These are phyloP conservation scores for Cinchona pubescens DNA, from an alignment of 257 asterid species.

Conservation along the genomic window DNA sequence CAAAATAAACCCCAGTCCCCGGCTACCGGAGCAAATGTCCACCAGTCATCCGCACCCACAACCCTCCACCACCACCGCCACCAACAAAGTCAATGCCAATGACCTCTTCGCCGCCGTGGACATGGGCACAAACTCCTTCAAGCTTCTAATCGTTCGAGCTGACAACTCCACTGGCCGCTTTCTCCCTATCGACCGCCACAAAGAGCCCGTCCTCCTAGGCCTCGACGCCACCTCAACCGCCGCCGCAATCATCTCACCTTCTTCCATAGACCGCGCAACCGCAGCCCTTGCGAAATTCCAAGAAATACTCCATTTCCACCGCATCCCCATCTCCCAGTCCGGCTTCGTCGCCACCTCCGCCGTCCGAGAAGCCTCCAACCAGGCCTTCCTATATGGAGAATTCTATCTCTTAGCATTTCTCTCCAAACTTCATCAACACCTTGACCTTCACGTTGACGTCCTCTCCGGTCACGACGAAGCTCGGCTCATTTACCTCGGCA, in stretches of 20 bases:
- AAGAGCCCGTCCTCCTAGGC: slow-evolving; percentile 68
- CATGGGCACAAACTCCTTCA: slow-evolving; percentile 80
- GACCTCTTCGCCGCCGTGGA: slow-evolving; percentile 67
- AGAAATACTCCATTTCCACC: slow-evolving; percentile 31
- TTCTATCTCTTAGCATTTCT: no score
- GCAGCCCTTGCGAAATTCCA: slow-evolving; percentile 52
- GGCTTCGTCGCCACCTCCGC: slow-evolving; percentile 89
- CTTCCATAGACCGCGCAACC: slow-evolving; percentile 46
- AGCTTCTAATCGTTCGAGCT: slow-evolving; percentile 48
- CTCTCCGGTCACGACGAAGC: slow-evolving; percentile 82
- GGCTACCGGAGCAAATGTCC: slow-evolving; percentile 19
- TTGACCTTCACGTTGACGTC: slow-evolving; percentile 44
- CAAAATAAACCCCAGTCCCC: background rate
- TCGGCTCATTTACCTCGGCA: slow-evolving; percentile 65
- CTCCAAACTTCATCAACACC: slow-evolving; percentile 27
- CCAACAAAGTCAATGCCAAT: slow-evolving; percentile 11
- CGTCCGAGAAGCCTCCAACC: slow-evolving; percentile 78
- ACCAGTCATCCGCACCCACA: slow-evolving; percentile 18
- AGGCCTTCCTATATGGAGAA: no score
- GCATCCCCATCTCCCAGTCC: slow-evolving; percentile 42
- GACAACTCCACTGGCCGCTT: slow-evolving; percentile 58
- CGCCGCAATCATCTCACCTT: slow-evolving; percentile 45
- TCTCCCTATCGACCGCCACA: slow-evolving; percentile 56
- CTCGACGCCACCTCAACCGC: slow-evolving; percentile 47
- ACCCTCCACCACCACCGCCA: slow-evolving; percentile 33